Percentiles rank a stretch among this genome's conserved stretches.
phyloP scores from a whole-genome alignment of 306 rosid genomes.

The Oemleria cerasiformis region DNA sequence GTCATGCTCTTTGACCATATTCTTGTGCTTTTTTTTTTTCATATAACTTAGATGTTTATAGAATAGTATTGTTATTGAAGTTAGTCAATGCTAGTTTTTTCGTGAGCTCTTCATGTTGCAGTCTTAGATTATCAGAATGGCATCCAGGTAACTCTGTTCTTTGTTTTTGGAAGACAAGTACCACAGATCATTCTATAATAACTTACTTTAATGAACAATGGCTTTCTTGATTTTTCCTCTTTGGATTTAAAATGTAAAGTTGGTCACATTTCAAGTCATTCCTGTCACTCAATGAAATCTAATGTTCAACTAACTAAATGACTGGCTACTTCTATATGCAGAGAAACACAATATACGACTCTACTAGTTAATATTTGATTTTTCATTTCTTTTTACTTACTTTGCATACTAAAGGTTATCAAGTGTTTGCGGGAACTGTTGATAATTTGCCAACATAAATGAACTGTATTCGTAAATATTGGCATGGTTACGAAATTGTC shows the following conservation, averaged over 20 bases:
- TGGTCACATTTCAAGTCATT: not conserved
- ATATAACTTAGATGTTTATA: not conserved
- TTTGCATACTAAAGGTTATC: not conserved
- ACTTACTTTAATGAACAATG: not conserved
- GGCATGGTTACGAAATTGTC: not conserved
- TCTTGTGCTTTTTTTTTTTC: not conserved
- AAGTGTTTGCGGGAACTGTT: not conserved
- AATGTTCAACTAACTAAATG: not conserved
- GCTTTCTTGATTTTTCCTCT: not conserved
- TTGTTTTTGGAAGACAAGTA: not conserved
- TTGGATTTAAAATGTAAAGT: not conserved
- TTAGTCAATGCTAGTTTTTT: not conserved
- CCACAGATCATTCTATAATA: not conserved
- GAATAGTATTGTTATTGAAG: not conserved
- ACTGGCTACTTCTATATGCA: not conserved
- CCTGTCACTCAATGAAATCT: not conserved
- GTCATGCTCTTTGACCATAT: conserved; percentile 15
- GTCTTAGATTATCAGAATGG: not conserved
- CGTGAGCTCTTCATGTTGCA: not conserved
- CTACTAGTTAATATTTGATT: not conserved
- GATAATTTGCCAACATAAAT: not conserved
- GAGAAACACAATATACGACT: not conserved
- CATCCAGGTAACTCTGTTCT: not conserved
- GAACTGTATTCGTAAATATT: conserved; percentile 4
- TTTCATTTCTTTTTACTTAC: not conserved